These are phyloP conservation scores for Penicillium decumbens DNA, from an alignment of 2,329 filamentous ascomycete genomes.

Conservation along the genomic window DNA sequence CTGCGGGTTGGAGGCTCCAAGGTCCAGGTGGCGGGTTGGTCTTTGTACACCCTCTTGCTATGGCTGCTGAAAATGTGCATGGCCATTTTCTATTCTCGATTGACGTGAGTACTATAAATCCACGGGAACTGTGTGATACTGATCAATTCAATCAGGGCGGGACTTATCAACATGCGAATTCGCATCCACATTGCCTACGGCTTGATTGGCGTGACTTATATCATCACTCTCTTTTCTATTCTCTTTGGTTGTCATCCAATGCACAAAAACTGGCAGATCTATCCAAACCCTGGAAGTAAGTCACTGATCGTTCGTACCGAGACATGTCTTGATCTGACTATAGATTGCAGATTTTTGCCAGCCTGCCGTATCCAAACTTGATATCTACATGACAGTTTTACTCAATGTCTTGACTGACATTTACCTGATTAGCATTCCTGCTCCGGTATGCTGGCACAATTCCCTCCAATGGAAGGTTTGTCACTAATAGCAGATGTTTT, in stretches of 20 bases:
- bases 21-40: conserved; percentile 53
- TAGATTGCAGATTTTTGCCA: conserved; percentile 43
- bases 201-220: conserved; percentile 48
- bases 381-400: conserved; percentile 50
- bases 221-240: conserved; percentile 49
- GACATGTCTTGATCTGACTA: not conserved
- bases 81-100: conserved; percentile 53
- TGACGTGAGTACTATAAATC: conserved; percentile 40
- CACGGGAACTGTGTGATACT: not conserved
- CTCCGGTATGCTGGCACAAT: conserved; percentile 43
- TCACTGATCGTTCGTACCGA: not conserved
- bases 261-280: conserved; percentile 55
- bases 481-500: not conserved
- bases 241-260: conserved; percentile 53
- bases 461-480: not conserved
- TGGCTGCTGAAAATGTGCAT: conserved; percentile 54
- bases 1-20: conserved; percentile 52
- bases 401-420: conserved; percentile 55
- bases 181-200: conserved; percentile 51
- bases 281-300: conserved; percentile 54
- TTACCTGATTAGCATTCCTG: conserved; percentile 57
- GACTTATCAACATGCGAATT: conserved; percentile 38
- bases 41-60: conserved; percentile 50
- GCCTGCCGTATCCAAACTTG: conserved; percentile 48
- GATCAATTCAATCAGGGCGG: conserved; percentile 30